phyloP scores from a whole-genome alignment of 179 eudicot species.

The Sideroxylon spinosum region DNA sequence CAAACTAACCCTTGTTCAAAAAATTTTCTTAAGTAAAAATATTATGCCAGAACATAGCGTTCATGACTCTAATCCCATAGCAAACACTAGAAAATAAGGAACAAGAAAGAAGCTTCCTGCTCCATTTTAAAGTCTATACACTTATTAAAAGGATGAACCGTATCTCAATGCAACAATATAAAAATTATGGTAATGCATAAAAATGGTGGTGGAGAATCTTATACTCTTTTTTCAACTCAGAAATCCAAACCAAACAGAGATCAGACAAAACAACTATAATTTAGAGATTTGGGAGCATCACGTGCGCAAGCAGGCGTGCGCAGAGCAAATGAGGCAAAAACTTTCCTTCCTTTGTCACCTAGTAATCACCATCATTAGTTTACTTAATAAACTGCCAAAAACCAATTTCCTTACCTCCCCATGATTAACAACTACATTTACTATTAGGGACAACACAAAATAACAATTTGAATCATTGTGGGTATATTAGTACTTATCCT shows the following conservation, averaged over 20 bases:
- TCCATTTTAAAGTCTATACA: neutral
- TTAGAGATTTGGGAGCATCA: constrained; percentile 31
- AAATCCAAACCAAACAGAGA: constrained; percentile 16
- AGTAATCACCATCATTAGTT: constrained; percentile 20
- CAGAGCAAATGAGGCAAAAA: constrained; percentile 24
- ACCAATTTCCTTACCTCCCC: constrained; percentile 11
- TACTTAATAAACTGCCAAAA: neutral
- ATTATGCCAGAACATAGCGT: neutral
- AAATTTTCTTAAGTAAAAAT: too few relatives aligned
- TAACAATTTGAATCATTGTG: neutral
- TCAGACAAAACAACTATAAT: constrained; percentile 25
- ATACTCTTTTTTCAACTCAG: constrained; percentile 18
- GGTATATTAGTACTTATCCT: neutral
- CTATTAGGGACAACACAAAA: constrained; percentile 14
- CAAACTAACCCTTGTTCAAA: too few relatives aligned
- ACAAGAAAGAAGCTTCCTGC: constrained; percentile 1
- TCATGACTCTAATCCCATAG: neutral
- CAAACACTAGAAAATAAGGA: neutral
- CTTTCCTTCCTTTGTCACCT: constrained; percentile 34
- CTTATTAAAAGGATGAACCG: neutral
- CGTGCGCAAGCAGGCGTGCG: constrained; percentile 42
- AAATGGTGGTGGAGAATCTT: constrained; percentile 38
- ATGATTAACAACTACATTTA: constrained; percentile 14
- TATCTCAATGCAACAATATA: neutral
- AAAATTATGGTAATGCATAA: constrained; percentile 28